Evolutionary conservation across 202 grass and related monocot genomes (phyloP), one percentile per base, ranked within the genome.

Genomic region (Zizania palustris): DNA sequence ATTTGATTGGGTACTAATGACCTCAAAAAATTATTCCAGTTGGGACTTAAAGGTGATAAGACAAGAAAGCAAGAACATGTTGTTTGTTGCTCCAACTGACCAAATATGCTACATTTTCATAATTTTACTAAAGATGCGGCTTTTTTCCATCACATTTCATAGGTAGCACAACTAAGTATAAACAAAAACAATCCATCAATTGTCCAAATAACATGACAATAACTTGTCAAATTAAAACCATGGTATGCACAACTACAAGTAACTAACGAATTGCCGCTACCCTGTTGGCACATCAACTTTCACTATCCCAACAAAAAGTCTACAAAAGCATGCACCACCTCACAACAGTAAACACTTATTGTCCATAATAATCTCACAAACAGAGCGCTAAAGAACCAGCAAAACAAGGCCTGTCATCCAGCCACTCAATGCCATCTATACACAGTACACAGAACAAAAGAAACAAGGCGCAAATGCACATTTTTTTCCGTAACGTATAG

Each of bases 321-420:
- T 42, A 55, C 22, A 73, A 63, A 78, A 55, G 74, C 74, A 68
- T 21, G 73, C 5, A 9, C 71, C 69, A 44, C 60, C 11, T 67
- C 42, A 63, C 21, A 60, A 76, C 33, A 80, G 80, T 59, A 88
- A 66, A 48, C 21, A 66, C 20, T 14, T 66, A 75, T 77, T 76
- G n/a, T n/a, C n/a, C 81, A 72, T 54, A 84, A 72, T 40, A 84
- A 81, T 67, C 81, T 65, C 66, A 88, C 72, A 76, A 80, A 88
- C 81, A 65, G 34, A 58, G 15, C 57, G 48, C 63, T 80, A 65
- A 56, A 81, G 78, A 69, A 80, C 20, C 44, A 67, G 11, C 45
- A 59, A 11, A 44, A 56, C 59, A 88, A 84, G 70, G 60, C 20
- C 9, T 58, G 33, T 62, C 56, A 74, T 70, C 80, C 70, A 76